phyloP scores from a whole-genome alignment of 805 yeast species.

The Candida verbasci region DNA sequence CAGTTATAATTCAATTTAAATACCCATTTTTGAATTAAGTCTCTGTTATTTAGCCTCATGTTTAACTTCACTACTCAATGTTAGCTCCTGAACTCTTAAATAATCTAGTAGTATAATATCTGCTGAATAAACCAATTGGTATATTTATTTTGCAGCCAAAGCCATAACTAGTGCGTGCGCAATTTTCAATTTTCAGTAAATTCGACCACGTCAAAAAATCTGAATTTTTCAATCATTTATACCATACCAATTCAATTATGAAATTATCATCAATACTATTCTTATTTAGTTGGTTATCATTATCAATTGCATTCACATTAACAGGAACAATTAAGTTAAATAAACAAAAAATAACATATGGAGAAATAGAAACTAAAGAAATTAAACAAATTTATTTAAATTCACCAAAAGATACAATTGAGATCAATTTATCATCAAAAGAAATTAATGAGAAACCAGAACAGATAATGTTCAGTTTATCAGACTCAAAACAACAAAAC shows the following conservation, averaged over 20 bases:
- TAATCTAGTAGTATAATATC: too few species aligned
- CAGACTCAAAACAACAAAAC: constrained; percentile 21
- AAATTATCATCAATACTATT: constrained; percentile 13
- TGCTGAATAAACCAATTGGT: too few species aligned
- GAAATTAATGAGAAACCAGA: constrained; percentile 24
- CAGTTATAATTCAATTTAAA: too few species aligned
- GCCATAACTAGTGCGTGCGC: too few species aligned
- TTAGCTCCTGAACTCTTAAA: too few species aligned
- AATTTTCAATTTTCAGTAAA: neutral
- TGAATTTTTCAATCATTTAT: neutral
- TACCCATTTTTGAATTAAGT: too few species aligned
- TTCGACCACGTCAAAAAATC: constrained; percentile 13
- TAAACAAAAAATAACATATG: constrained; percentile 19
- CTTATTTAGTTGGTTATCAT: constrained; percentile 16
- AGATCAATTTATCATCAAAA: constrained; percentile 21
- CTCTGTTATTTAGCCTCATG: too few species aligned
- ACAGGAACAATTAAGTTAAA: constrained; percentile 27
- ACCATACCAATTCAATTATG: constrained; percentile 11
- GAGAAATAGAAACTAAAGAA: constrained; percentile 28
- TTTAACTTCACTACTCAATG: too few species aligned
- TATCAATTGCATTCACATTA: constrained; percentile 24
- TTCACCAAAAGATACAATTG: constrained; percentile 28
- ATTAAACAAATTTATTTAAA: constrained; percentile 25
- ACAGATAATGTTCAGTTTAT: constrained; percentile 29
- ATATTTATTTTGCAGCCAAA: too few species aligned